These are phyloP conservation scores for Fraxinus sp. DNA, from an alignment of 305 asterid genomes.

Conservation along the genomic window DNA sequence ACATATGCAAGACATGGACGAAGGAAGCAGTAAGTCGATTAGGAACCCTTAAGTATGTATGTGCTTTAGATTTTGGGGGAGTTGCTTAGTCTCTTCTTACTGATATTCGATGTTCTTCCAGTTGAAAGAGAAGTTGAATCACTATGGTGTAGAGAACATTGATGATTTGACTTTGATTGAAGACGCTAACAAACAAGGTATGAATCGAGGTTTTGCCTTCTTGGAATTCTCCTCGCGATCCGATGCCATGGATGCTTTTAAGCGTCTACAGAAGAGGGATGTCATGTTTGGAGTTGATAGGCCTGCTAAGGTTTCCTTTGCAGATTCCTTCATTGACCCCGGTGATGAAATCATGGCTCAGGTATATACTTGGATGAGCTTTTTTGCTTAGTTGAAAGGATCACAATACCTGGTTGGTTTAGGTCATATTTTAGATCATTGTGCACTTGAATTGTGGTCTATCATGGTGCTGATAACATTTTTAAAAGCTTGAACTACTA, in stretches of 20 bases:
- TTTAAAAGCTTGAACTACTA: neutral
- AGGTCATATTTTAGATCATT: conserved; percentile 4
- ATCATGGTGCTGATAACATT: neutral
- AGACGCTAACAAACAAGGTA: conserved; percentile 46
- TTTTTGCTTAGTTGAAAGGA: conserved; percentile 22
- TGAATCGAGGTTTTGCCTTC: conserved; percentile 56
- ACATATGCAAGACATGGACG: conserved; percentile 94
- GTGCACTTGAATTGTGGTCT: conserved; percentile 1
- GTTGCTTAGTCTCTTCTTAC: conserved; percentile 35
- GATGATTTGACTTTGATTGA: conserved; percentile 55
- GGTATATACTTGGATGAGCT: conserved; percentile 53
- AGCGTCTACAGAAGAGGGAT: conserved; percentile 88
- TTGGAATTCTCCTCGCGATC: conserved; percentile 88
- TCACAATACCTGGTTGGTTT: conserved; percentile 2
- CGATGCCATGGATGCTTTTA: conserved; percentile 97
- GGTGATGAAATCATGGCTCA: conserved; percentile 99
- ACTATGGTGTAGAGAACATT: conserved; percentile 45
- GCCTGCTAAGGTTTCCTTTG: conserved; percentile 98
- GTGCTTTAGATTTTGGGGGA: conserved; percentile 18
- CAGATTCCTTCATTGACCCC: conserved; percentile 96
- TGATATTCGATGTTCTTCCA: conserved; percentile 47
- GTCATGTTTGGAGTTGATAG: conserved; percentile 84
- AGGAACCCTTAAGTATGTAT: conserved; percentile 31
- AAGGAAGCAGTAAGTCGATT: conserved; percentile 85
- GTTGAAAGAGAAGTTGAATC: conserved; percentile 51